Evolutionary conservation across 2,329 filamentous ascomycete species (phyloP).

Genomic region (Penicillium olsonii): DNA sequence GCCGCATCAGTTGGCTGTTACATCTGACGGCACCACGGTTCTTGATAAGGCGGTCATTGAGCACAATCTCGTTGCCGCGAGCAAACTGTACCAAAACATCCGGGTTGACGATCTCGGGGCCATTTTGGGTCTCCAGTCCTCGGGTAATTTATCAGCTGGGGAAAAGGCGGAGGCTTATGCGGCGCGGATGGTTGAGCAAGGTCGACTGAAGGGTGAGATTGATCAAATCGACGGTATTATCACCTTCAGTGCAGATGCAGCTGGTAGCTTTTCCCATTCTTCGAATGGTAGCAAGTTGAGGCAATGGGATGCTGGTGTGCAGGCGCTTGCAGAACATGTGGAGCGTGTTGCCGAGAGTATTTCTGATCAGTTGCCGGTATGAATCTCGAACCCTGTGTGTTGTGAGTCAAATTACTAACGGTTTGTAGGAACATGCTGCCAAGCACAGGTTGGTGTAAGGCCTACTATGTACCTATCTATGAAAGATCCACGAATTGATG

Average conservation of each 20-base stretch:
- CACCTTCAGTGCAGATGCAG: slow-evolving; percentile 74
- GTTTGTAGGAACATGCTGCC: slow-evolving; percentile 34
- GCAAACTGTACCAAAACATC: slow-evolving; percentile 77
- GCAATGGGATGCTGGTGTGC: slow-evolving; percentile 86
- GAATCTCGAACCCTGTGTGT: slow-evolving; percentile 25
- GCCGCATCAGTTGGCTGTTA: slow-evolving; percentile 87
- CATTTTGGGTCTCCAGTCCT: slow-evolving; percentile 70
- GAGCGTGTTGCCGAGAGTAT: slow-evolving; percentile 82
- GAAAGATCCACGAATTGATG: slow-evolving; percentile 26
- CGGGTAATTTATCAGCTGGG: slow-evolving; percentile 49
- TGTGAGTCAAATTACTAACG: slow-evolving; percentile 5
- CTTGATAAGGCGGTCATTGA: slow-evolving; percentile 91
- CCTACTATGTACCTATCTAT: slow-evolving; percentile 6
- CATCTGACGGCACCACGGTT: slow-evolving; percentile 87
- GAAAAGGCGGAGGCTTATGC: slow-evolving; percentile 89
- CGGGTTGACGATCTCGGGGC: slow-evolving; percentile 72
- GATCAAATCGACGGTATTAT: slow-evolving; percentile 91
- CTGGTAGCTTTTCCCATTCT: slow-evolving; percentile 59
- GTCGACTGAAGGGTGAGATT: slow-evolving; percentile 80
- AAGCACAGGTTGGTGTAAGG: slow-evolving; percentile 38
- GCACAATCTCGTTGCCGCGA: slow-evolving; percentile 89
- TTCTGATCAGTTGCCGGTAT: slow-evolving; percentile 75
- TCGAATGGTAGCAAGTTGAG: slow-evolving; percentile 68
- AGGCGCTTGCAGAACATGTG: slow-evolving; percentile 82
- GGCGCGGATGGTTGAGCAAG: slow-evolving; percentile 94